phyloP scores from a whole-genome alignment of 2,329 filamentous ascomycete genomes.

The Chaetoscypha palmicola region DNA sequence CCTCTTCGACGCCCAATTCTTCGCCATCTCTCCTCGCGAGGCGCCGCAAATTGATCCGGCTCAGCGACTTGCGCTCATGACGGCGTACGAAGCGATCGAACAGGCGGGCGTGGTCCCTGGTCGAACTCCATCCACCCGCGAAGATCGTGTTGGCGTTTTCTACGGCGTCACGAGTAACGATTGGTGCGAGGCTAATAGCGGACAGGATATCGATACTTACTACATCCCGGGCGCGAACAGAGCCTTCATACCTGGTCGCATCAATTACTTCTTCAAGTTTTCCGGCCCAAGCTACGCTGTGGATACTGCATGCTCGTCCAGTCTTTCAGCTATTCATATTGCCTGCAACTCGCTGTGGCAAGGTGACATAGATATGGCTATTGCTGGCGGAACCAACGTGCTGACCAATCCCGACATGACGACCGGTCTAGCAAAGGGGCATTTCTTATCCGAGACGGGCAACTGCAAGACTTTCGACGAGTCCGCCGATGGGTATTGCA shows the following conservation, averaged over 20 bases:
- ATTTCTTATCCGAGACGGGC: conserved; percentile 15
- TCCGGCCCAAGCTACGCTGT: conserved; percentile 46
- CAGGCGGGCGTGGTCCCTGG: conserved; percentile 61
- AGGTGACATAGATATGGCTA: conserved; percentile 37
- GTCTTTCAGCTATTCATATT: conserved; percentile 46
- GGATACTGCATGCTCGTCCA: conserved; percentile 53
- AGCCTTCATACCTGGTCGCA: conserved; percentile 36
- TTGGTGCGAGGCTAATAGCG: conserved; percentile 22
- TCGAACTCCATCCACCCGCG: conserved; percentile 29
- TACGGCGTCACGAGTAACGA: conserved; percentile 23
- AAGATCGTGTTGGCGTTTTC: conserved; percentile 31
- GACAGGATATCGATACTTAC: conserved; percentile 24
- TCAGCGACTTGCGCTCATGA: conserved; percentile 67
- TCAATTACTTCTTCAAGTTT: conserved; percentile 37
- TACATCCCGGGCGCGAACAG: conserved; percentile 42
- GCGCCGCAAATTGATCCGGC: conserved; percentile 73
- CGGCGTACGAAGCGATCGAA: conserved; percentile 73
- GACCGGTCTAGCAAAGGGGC: conserved; percentile 8
- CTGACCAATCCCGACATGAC: conserved; percentile 33
- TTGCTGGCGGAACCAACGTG: conserved; percentile 36
- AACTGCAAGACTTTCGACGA: conserved; percentile 45
- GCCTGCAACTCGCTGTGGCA: conserved; percentile 43
- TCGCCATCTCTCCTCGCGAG: conserved; percentile 78
- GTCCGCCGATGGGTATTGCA: conserved; percentile 56
- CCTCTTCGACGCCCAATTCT: conserved; percentile 70